A percentile compares a stretch with the other conserved stretches of the same genome.
Conservation (phyloP, 495 filamentous ascomycete genomes). For the Lophiostoma macrostomum region DNA sequence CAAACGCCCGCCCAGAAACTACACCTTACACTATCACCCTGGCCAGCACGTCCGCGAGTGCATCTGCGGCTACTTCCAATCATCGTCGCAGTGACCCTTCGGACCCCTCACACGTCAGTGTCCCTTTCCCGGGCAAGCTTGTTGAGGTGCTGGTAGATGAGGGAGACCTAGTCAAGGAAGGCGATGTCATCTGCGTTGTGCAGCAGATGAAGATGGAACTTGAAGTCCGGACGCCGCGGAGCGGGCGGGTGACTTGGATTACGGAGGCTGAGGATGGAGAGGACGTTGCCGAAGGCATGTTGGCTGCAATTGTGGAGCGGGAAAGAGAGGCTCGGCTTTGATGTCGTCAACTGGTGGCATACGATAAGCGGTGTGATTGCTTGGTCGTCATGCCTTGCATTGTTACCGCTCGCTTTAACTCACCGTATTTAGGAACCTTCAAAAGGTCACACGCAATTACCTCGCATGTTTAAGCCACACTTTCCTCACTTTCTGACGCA, state of each 20-base stretch:
- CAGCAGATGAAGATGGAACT: conserved; percentile 71
- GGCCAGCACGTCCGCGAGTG: conserved; percentile 49
- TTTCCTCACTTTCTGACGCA: too few relatives aligned
- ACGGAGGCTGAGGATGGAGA: conserved; percentile 58
- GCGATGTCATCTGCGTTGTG: conserved; percentile 59
- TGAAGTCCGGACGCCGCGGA: conserved; percentile 52
- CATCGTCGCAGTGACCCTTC: conserved; percentile 52
- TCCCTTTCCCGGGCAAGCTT: conserved; percentile 58
- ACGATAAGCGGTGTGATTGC: too few relatives aligned
- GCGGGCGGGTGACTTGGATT: conserved; percentile 54
- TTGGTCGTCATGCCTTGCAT: too few relatives aligned
- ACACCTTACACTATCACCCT: conserved; percentile 48
- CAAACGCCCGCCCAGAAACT: conserved; percentile 17
- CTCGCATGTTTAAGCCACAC: too few relatives aligned
- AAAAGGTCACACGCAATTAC: too few relatives aligned
- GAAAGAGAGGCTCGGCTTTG: conserved; percentile 17
- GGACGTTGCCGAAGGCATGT: conserved; percentile 57
- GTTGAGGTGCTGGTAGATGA: conserved; percentile 56
- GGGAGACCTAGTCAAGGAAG: conserved; percentile 51
- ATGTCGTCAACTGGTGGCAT: too few relatives aligned
- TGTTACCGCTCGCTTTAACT: too few relatives aligned
- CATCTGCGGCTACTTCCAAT: conserved; percentile 47
- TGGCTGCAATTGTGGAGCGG: conserved; percentile 52
- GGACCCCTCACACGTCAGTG: conserved; percentile 54
- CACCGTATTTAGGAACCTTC: too few relatives aligned